Base-by-base conservation (phyloP, 2,329 filamentous ascomycete genomes). In the Tympanopsis confertula region DNA sequence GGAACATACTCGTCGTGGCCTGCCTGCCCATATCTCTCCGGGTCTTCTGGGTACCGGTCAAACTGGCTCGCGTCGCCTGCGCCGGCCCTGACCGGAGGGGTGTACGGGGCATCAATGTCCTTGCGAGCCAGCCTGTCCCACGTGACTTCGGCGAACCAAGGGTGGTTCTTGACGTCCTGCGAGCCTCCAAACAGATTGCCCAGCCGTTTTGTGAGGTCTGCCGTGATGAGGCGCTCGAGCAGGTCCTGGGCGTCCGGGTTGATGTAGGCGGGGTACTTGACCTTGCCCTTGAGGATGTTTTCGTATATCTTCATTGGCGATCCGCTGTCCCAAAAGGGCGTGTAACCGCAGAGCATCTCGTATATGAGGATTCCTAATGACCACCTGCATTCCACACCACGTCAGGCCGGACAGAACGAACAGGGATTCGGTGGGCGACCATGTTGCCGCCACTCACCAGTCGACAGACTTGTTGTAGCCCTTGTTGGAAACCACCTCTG, bases 381-480 rank as follows among this genome's bases (percentile, higher is more conserved):
- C 91, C 91, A 98, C 88, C 88, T 95, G 47, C 10, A 41, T 19
- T 19, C 18, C 17, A 24, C 36, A 18, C 22, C 13, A 36, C 26
- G 13, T 38, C 41, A 47, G 39, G 44, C 42, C 38, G 24, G 26
- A 36, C 17, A 39, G 26, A 26, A 18, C 37, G 18, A 14, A 13
- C 32, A 15, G 2, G 17, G 12, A 15, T 2, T 20, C 28, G 13
- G 19, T 38, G 2, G 17, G 24, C 10, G 7, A 17, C 14, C 19
- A 26, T 7, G 22, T 30, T 44, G 36, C 29, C 18, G 38, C 35
- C 38, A 15, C 37, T 65, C 65, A 95, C 91, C 91, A 98, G 58
- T 98, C 91, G 15, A 98, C 91, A 30, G 89, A 95, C 61, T 96
- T 98, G 68, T 98, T 98, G 69, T 98, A 98, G 38, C 91, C 91